A percentile compares a stretch with the other conserved stretches of the same genome.
Conservation (phyloP, 108 stramenopile genomes). For the Cyclotella cryptica region DNA sequence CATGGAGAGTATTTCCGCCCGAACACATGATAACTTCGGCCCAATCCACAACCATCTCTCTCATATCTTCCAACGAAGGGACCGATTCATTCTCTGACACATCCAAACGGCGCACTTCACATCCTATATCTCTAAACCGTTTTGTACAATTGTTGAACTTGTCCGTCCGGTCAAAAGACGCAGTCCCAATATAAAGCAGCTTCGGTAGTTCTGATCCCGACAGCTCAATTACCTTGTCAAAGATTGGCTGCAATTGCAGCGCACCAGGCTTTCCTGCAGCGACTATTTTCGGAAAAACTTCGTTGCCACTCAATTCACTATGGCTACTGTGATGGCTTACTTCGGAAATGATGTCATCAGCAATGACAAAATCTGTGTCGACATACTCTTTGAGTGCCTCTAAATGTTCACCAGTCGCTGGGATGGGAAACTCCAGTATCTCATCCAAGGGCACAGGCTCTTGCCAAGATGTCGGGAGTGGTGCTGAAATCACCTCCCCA, state of each 20-base stretch:
- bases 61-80: slow-evolving; percentile 37
- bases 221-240: slow-evolving; percentile 34
- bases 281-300: slow-evolving; percentile 32
- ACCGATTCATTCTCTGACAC: slow-evolving; percentile 30
- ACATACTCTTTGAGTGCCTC: slow-evolving; percentile 14
- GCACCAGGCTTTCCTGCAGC: slow-evolving; percentile 22
- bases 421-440: neutral
- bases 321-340: neutral
- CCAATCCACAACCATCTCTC: slow-evolving; percentile 41
- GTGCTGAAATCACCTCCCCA: slow-evolving; percentile 20
- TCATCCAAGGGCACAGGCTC: slow-evolving; percentile 6
- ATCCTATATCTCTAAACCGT: slow-evolving; percentile 36
- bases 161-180: slow-evolving; percentile 37
- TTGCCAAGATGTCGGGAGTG: slow-evolving; percentile 10
- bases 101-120: slow-evolving; percentile 29
- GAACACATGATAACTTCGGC: slow-evolving; percentile 35
- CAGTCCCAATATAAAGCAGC: slow-evolving; percentile 42
- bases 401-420: neutral
- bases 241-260: slow-evolving; percentile 16
- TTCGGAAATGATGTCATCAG: slow-evolving; percentile 5
- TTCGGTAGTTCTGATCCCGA: slow-evolving; percentile 28
- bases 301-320: neutral
- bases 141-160: slow-evolving; percentile 21
- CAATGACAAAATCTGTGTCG: slow-evolving; percentile 8
- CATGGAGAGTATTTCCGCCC: slow-evolving; percentile 41